A percentile compares a stretch with the other conserved stretches of the same genome.
phyloP scores from a whole-genome alignment of 441 rosid species.

The Pelargonium australe region DNA sequence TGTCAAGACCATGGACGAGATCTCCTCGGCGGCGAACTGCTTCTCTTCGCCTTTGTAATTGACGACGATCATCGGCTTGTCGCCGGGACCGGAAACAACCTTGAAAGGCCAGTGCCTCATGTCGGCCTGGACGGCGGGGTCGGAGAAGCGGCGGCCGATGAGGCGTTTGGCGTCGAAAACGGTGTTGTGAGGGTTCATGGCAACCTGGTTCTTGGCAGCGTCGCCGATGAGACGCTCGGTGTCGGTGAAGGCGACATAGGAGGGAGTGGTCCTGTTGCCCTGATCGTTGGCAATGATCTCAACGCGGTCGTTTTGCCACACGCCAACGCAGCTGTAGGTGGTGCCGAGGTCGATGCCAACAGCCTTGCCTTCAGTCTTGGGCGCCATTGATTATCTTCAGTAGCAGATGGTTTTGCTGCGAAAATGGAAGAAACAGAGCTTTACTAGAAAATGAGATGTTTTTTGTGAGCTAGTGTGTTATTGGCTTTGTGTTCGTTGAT shows the following conservation, averaged over 20 bases:
- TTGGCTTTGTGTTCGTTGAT: no score
- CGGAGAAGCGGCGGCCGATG: constrained; percentile 49
- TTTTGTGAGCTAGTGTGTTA: no score
- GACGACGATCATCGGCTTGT: constrained; percentile 52
- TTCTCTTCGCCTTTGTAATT: constrained; percentile 48
- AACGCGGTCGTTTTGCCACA: constrained; percentile 45
- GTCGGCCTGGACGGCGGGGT: constrained; percentile 41
- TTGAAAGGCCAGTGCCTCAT: constrained; percentile 49
- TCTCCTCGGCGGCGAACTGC: constrained; percentile 53
- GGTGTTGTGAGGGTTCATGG: neutral
- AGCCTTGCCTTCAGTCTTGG: constrained; percentile 31
- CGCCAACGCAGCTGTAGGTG: constrained; percentile 52
- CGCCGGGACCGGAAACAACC: constrained; percentile 46
- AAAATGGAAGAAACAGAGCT: no score
- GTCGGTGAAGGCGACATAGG: no score
- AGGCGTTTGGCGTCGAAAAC: constrained; percentile 50
- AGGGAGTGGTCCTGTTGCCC: neutral
- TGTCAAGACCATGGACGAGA: constrained; percentile 31
- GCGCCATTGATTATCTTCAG: constrained; percentile 19
- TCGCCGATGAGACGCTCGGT: no score
- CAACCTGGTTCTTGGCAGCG: no score
- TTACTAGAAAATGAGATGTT: no score
- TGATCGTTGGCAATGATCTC: constrained; percentile 33
- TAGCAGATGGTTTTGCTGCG: no score
- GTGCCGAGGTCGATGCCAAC: constrained; percentile 53